Evolutionary conservation across 2,329 filamentous ascomycete species (phyloP).

Genomic region (Dactylonectria estremocensis): DNA sequence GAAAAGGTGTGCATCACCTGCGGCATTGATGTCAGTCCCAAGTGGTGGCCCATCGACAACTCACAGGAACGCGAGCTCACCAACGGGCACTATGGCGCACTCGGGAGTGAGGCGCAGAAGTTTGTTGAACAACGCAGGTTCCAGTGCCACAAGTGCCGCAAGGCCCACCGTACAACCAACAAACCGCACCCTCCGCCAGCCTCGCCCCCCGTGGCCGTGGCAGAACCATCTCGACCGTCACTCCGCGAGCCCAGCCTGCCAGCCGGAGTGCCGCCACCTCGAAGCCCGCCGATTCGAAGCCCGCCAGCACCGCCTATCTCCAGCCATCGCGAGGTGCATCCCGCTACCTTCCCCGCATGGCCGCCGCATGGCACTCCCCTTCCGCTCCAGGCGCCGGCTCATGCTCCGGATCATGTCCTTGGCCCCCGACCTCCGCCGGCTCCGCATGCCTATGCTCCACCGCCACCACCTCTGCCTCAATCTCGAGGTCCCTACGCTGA

Average conservation of each 20-base stretch:
- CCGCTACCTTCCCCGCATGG: constrained; percentile 46
- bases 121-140: constrained; percentile 74
- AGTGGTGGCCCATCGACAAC: constrained; percentile 77
- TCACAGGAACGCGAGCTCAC: constrained; percentile 66
- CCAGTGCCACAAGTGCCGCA: constrained; percentile 84
- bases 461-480: constrained; percentile 45
- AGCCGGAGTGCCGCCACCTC: constrained; percentile 44
- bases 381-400: constrained; percentile 44
- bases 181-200: constrained; percentile 44
- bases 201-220: constrained; percentile 32
- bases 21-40: constrained; percentile 79
- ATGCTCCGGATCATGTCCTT: constrained; percentile 46
- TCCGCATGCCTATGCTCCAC: constrained; percentile 49
- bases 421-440: constrained; percentile 47
- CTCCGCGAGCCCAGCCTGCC: constrained; percentile 37
- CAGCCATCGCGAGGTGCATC: constrained; percentile 47
- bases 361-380: constrained; percentile 44
- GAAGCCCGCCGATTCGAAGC: constrained; percentile 51
- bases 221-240: constrained; percentile 41
- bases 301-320: constrained; percentile 48
- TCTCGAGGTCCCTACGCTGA: constrained; percentile 55
- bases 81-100: constrained; percentile 65
- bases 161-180: constrained; percentile 63
- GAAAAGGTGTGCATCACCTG: constrained; percentile 76
- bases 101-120: constrained; percentile 71